Percentiles rank a stretch among this genome's conserved stretches.
phyloP scores from a whole-genome alignment of 108 stramenopile species.

The Nitzschia sp. region DNA sequence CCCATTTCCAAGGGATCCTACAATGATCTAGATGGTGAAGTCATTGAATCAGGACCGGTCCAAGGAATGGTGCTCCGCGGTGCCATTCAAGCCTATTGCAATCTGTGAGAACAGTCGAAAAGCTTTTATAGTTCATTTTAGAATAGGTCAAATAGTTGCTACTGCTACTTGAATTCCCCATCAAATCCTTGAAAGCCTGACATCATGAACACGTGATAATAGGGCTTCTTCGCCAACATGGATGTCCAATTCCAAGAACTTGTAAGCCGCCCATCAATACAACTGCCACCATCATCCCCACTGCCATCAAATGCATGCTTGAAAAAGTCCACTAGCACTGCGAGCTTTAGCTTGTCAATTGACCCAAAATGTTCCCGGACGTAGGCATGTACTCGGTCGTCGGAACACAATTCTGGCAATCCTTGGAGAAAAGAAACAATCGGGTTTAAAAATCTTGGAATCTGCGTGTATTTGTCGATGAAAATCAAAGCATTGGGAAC shows the following conservation, averaged over 20 bases:
- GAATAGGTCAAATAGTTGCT: not conserved
- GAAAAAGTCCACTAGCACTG: constrained; percentile 83
- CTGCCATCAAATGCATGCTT: constrained; percentile 87
- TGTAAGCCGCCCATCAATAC: constrained; percentile 91
- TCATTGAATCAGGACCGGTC: constrained; percentile 80
- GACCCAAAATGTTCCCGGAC: constrained; percentile 60
- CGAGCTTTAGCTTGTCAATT: constrained; percentile 49
- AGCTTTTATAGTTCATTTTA: not conserved
- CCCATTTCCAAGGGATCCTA: constrained; percentile 58
- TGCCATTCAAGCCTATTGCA: constrained; percentile 43
- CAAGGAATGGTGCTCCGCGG: constrained; percentile 65
- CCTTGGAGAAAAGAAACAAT: constrained; percentile 59
- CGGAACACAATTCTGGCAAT: constrained; percentile 43
- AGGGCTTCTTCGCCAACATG: constrained; percentile 75
- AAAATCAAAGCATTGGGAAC: constrained; percentile 90
- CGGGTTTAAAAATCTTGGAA: constrained; percentile 80
- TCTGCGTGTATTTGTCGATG: constrained; percentile 94
- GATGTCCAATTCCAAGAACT: constrained; percentile 87
- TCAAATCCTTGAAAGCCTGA: constrained; percentile 88
- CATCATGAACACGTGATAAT: constrained; percentile 79
- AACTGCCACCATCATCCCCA: constrained; percentile 87
- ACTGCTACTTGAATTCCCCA: constrained; percentile 67
- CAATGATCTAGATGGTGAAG: constrained; percentile 89
- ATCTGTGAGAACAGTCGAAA: constrained; percentile 1
- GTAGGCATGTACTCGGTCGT: constrained; percentile 59